Conservation (phyloP, 495 filamentous ascomycete species). For the Penicillium chermesinum region DNA sequence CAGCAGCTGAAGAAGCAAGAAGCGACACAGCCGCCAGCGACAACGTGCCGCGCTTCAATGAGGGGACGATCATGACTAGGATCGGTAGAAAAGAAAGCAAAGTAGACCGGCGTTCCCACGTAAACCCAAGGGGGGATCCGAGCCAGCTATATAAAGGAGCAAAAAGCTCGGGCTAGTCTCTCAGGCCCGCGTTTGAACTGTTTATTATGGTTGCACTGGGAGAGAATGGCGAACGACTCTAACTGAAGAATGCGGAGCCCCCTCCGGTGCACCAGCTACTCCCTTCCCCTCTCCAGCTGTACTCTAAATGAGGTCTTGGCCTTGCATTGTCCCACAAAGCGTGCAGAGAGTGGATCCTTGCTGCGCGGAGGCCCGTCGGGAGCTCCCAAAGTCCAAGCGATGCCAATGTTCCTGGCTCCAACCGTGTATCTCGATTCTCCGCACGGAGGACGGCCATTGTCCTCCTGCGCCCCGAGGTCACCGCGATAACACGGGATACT, state of each 20-base stretch:
- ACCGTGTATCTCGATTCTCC: not conserved
- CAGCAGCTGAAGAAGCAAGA: slow-evolving; percentile 30
- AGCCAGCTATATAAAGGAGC: slow-evolving; percentile 15
- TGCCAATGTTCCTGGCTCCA: not conserved
- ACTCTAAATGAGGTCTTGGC: slow-evolving; percentile 6
- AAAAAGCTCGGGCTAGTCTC: slow-evolving; percentile 6
- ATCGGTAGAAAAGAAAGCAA: slow-evolving; percentile 4
- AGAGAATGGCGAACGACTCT: slow-evolving; percentile 12
- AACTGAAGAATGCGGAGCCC: slow-evolving; percentile 12
- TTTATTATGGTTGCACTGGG: slow-evolving; percentile 26
- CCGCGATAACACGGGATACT: not conserved
- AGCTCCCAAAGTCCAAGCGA: not conserved
- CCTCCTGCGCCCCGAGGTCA: too few relatives aligned
- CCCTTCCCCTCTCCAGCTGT: not conserved
- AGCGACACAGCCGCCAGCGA: slow-evolving; percentile 40
- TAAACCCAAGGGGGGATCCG: not conserved
- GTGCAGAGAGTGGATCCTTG: slow-evolving; percentile 15
- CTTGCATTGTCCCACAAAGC: slow-evolving; percentile 10
- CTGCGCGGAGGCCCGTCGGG: slow-evolving; percentile 12
- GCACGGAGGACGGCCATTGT: too few relatives aligned
- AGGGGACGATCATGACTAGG: slow-evolving; percentile 25
- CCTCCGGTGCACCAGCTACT: not conserved
- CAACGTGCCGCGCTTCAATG: slow-evolving; percentile 27
- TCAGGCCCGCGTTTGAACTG: slow-evolving; percentile 1
- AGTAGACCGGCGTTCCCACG: not conserved